Percentiles rank a stretch among this genome's conserved stretches.
phyloP scores from a whole-genome alignment of 768 basidiomycete species.

The Cystobasidium tubakii region DNA sequence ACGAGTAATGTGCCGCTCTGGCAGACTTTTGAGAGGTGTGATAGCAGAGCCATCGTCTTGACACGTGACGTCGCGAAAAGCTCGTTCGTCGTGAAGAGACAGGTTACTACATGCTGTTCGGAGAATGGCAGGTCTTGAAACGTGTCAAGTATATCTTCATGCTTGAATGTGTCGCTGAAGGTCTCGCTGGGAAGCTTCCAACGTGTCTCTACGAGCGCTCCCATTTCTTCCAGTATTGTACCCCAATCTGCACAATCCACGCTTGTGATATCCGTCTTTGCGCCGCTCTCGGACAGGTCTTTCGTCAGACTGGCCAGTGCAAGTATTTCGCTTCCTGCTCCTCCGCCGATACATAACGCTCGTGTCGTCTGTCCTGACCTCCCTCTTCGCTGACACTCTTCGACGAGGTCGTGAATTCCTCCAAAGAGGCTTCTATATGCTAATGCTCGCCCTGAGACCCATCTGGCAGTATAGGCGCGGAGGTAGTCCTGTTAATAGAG shows the following conservation, averaged over 20 bases:
- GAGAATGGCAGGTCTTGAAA: not conserved
- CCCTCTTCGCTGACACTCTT: conserved; percentile 2
- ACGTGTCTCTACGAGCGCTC: not conserved
- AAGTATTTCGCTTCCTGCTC: conserved; percentile 43
- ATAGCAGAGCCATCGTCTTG: conserved; percentile 42
- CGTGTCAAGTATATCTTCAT: conserved; percentile 29
- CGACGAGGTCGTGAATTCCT: conserved; percentile 13
- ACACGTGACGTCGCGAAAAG: conserved; percentile 44
- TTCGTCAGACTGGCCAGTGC: conserved; percentile 39
- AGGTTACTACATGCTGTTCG: conserved; percentile 40
- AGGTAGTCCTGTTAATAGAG: conserved; percentile 18
- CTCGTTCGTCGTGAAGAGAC: conserved; percentile 45
- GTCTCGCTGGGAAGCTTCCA: conserved; percentile 4
- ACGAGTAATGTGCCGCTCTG: conserved; percentile 38
- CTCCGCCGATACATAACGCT: conserved; percentile 39
- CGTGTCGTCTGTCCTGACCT: not conserved
- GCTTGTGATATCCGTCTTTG: not conserved
- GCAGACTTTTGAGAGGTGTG: conserved; percentile 9
- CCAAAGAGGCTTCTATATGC: conserved; percentile 40
- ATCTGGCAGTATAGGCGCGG: conserved; percentile 39
- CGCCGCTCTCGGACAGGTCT: not conserved
- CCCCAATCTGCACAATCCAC: conserved; percentile 40
- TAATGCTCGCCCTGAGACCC: conserved; percentile 41
- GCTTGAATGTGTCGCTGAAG: conserved; percentile 33
- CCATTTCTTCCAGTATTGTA: conserved; percentile 19